Evolutionary conservation across 2,329 filamentous ascomycete species (phyloP).

Genomic region (Orbilia brochopaga): DNA sequence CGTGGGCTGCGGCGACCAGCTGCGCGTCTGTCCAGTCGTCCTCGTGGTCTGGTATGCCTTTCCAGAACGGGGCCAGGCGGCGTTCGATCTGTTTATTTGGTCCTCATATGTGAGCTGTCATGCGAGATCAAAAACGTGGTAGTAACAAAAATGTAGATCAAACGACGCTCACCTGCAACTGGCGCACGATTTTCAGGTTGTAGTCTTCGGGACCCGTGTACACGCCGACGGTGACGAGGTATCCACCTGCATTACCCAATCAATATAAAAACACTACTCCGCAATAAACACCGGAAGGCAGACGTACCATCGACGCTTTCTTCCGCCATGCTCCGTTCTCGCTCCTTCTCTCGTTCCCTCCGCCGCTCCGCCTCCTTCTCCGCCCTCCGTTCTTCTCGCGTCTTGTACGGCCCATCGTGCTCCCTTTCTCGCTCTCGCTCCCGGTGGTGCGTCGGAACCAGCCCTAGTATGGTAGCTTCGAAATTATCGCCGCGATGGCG

Average conservation of each 20-base stretch:
- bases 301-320: constrained; percentile 78
- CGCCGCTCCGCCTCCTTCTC: constrained; percentile 93
- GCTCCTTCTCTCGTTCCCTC: constrained; percentile 77
- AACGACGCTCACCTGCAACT: constrained; percentile 74
- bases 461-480: constrained; percentile 53
- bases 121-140: constrained; percentile 2
- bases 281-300: constrained; percentile 25
- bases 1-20: constrained; percentile 86
- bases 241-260: constrained; percentile 66
- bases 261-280: constrained; percentile 12
- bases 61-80: constrained; percentile 92
- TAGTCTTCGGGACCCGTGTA: constrained; percentile 94
- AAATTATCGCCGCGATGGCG: constrained; percentile 50
- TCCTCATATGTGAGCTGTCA: constrained; percentile 16
- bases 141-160: background rate
- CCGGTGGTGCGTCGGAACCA: constrained; percentile 48
- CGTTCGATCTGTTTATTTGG: constrained; percentile 78
- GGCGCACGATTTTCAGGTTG: constrained; percentile 83
- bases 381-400: constrained; percentile 69
- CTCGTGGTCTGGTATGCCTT: constrained; percentile 85
- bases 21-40: constrained; percentile 93
- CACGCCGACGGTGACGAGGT: constrained; percentile 88
- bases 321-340: constrained; percentile 86
- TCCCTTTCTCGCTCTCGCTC: constrained; percentile 32
- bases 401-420: constrained; percentile 38